Evolutionary conservation across 2,329 filamentous ascomycete genomes (phyloP), one percentile per base, ranked within the genome.

Genomic region (Penicillium sp.): DNA sequence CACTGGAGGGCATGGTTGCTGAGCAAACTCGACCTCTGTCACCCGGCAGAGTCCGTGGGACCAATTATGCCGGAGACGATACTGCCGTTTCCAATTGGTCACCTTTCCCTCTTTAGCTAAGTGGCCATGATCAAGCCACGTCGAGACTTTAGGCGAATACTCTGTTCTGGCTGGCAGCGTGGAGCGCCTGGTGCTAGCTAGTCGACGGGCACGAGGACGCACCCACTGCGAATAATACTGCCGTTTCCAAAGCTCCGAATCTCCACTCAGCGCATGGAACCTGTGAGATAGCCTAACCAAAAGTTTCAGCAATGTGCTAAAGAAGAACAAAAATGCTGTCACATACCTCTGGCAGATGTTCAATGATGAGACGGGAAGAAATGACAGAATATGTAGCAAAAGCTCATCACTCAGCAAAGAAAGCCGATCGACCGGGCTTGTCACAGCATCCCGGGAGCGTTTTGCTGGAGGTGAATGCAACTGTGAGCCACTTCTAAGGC

Each of bases 61-160:
- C 93, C 93, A 97, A 67, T 97, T 97, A 61, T 95, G 86, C 31
- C 87, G 78, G 34, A 96, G 73, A 57, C 84, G 87, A 66, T 94
- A 97, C 56, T 93, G 86, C 46, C 79, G 78, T 70, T 94, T 94
- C 90, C 90, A 96, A 58, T 93, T 80, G 32, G 78, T 82, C 14
- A 68, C 57, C 4, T 60, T 64, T 9, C 72, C 73, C 43, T 68
- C 67, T 39, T 66, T 68, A 15, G 84, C 74, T 6, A 78, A 58
- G 43, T 77, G 72, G 25, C 76, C 71, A 47, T 84, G 79, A 35
- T 81, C 77, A 21, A 80, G 63, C 81, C 81, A 84, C 60, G 72
- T 77, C 9, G 79, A 77, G 7, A 76, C 57, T 39, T 72, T 77
- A 3, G 77, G 78, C 1, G 76, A 76, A 48, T 78, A 80, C 32